Percentiles rank a stretch among this genome's conserved stretches.
phyloP scores from a whole-genome alignment of 306 rosid species.

The Abrus precatorius region DNA sequence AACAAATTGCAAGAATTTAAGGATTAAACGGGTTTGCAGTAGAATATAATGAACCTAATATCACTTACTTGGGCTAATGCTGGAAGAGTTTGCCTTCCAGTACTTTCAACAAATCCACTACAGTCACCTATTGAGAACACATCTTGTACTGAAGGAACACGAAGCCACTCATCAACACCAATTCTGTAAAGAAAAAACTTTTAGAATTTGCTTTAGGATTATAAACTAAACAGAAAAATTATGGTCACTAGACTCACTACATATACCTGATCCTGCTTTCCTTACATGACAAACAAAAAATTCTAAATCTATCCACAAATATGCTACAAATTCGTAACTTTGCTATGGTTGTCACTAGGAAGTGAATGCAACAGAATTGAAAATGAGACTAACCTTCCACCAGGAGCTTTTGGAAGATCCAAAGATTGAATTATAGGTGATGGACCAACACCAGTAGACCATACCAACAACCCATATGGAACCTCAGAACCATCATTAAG shows the following conservation, averaged over 20 bases:
- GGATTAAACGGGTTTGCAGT: not conserved
- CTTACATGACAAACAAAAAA: not conserved
- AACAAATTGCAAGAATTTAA: not conserved
- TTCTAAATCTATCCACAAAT: not conserved
- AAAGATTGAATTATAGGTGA: conserved; percentile 68
- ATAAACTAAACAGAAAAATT: not conserved
- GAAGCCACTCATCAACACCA: conserved; percentile 88
- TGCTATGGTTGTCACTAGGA: not conserved
- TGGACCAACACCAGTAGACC: conserved; percentile 96
- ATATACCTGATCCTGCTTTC: conserved; percentile 3
- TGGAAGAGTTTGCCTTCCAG: conserved; percentile 77
- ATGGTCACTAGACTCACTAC: not conserved
- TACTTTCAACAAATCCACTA: conserved; percentile 85
- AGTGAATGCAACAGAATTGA: conserved; percentile 27
- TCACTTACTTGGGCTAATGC: conserved; percentile 81
- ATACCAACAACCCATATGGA: conserved; percentile 84
- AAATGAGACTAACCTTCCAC: conserved; percentile 68
- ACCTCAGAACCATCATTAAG: conserved; percentile 85
- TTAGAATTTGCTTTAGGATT: not conserved
- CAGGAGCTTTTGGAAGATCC: conserved; percentile 79
- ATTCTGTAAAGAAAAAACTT: conserved; percentile 60
- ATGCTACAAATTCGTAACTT: not conserved
- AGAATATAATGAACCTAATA: conserved; percentile 17
- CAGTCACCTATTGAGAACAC: conserved; percentile 88
- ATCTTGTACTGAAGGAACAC: conserved; percentile 70